These are phyloP conservation scores for Leccinum solheimii DNA, from an alignment of 1,284 basidiomycete species.

Conservation along the genomic window DNA sequence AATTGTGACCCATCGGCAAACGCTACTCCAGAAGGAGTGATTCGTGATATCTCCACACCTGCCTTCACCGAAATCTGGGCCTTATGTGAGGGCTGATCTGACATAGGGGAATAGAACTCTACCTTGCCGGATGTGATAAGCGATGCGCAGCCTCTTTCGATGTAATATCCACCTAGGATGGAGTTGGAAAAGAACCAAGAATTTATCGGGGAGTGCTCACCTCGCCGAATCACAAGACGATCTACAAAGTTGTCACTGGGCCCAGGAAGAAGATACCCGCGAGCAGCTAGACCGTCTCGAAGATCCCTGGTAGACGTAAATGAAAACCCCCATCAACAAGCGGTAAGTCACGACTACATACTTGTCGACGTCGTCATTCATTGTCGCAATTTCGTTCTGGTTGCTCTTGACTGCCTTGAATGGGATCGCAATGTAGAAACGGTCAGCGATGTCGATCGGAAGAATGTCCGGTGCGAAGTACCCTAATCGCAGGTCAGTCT, in stretches of 20 bases:
- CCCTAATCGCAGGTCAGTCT: slow-evolving; percentile 2
- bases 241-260: slow-evolving; percentile 13
- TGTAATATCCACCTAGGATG: slow-evolving; percentile 15
- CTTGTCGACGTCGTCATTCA: slow-evolving; percentile 13
- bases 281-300: slow-evolving; percentile 1
- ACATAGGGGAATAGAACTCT: not conserved
- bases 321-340: not conserved
- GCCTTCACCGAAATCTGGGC: slow-evolving; percentile 17
- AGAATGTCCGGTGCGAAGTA: slow-evolving; percentile 16
- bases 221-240: slow-evolving; percentile 16
- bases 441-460: slow-evolving; percentile 18
- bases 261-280: slow-evolving; percentile 15
- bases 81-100: not conserved
- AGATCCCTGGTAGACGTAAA: slow-evolving; percentile 7
- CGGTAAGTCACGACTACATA: not conserved
- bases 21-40: slow-evolving; percentile 21
- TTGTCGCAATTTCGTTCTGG: slow-evolving; percentile 9
- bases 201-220: not conserved
- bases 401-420: slow-evolving; percentile 11
- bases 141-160: slow-evolving; percentile 16
- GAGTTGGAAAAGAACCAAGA: not conserved
- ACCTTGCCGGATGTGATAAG: slow-evolving; percentile 18
- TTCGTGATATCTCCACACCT: slow-evolving; percentile 15
- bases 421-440: slow-evolving; percentile 17
- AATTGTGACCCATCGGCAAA: slow-evolving; percentile 28